Evolutionary conservation across 1,139 yeast species (phyloP).

Genomic region (Blastobotrys ciferrii): DNA sequence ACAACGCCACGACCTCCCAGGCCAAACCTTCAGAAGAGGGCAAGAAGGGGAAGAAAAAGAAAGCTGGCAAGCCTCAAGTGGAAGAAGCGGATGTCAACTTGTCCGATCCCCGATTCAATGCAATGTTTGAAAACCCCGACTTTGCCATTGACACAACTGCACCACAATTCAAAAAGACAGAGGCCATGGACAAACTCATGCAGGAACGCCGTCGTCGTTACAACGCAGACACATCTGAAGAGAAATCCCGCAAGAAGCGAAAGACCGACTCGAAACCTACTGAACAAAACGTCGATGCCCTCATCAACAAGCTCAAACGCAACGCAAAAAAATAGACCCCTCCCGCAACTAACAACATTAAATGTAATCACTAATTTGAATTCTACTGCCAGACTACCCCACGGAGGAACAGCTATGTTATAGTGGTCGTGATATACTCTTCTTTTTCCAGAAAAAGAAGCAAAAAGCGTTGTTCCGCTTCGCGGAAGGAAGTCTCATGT

Average conservation of each 20-base stretch:
- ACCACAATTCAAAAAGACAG: slow-evolving; percentile 83
- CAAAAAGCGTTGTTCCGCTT: too few species aligned
- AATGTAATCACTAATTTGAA: neutral
- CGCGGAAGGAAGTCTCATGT: too few species aligned
- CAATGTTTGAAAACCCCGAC: slow-evolving; percentile 82
- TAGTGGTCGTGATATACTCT: too few species aligned
- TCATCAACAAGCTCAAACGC: slow-evolving; percentile 31
- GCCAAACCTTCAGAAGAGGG: slow-evolving; percentile 23
- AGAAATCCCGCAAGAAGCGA: slow-evolving; percentile 15
- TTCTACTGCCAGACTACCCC: neutral
- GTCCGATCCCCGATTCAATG: slow-evolving; percentile 84
- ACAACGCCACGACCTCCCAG: slow-evolving; percentile 34
- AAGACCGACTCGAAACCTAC: slow-evolving; percentile 10
- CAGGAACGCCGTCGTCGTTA: slow-evolving; percentile 66
- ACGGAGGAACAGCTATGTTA: too few species aligned
- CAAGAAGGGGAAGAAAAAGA: slow-evolving; percentile 54
- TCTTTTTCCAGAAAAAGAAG: too few species aligned
- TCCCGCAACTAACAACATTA: neutral
- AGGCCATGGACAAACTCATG: slow-evolving; percentile 79
- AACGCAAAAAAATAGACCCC: slow-evolving; percentile 9
- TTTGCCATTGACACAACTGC: slow-evolving; percentile 83
- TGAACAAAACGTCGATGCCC: slow-evolving; percentile 20
- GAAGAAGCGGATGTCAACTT: slow-evolving; percentile 58
- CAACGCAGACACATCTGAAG: slow-evolving; percentile 14
- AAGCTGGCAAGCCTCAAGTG: slow-evolving; percentile 59